Evolutionary conservation across 352 stramenopile species (phyloP).

Genomic region (Discostella stelligera): DNA sequence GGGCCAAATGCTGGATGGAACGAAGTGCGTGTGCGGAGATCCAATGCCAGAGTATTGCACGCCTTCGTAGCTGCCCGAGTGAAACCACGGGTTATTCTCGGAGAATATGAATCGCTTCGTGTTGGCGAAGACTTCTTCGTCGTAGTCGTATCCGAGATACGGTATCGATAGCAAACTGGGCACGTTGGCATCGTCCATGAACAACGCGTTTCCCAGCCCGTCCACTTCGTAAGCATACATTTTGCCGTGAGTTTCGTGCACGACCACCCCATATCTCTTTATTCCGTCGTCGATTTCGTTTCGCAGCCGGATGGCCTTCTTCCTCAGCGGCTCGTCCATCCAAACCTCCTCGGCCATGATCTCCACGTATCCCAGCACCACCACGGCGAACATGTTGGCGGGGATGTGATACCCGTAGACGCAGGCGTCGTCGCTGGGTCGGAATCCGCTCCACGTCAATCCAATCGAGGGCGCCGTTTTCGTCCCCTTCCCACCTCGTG

Average conservation of each 20-base stretch:
- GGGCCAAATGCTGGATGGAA: constrained; percentile 64
- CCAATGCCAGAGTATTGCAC: constrained; percentile 40
- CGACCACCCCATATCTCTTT: constrained; percentile 44
- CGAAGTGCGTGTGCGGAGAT: constrained; percentile 37
- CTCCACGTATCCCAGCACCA: constrained; percentile 46
- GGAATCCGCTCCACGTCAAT: constrained; percentile 57
- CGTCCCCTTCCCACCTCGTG: constrained; percentile 48
- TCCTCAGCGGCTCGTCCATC: constrained; percentile 29
- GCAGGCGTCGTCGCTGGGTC: constrained; percentile 59
- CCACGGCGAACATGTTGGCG: constrained; percentile 60
- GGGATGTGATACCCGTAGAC: constrained; percentile 63
- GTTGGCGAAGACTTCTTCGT: constrained; percentile 54
- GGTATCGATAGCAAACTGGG: constrained; percentile 69
- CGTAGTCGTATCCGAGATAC: constrained; percentile 69
- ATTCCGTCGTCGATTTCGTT: constrained; percentile 58
- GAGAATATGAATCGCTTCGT: constrained; percentile 58
- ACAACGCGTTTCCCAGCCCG: constrained; percentile 67
- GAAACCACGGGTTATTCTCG: constrained; percentile 44
- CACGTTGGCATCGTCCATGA: constrained; percentile 84
- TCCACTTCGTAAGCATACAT: constrained; percentile 82
- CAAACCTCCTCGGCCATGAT: constrained; percentile 41
- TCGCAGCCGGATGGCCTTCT: constrained; percentile 34
- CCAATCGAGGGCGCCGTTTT: constrained; percentile 38
- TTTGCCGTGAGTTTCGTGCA: constrained; percentile 34
- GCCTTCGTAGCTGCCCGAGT: constrained; percentile 17